Evolutionary conservation across 495 filamentous ascomycete genomes (phyloP), one percentile per base, ranked within the genome.

Genomic region (Penicillium argentinense): DNA sequence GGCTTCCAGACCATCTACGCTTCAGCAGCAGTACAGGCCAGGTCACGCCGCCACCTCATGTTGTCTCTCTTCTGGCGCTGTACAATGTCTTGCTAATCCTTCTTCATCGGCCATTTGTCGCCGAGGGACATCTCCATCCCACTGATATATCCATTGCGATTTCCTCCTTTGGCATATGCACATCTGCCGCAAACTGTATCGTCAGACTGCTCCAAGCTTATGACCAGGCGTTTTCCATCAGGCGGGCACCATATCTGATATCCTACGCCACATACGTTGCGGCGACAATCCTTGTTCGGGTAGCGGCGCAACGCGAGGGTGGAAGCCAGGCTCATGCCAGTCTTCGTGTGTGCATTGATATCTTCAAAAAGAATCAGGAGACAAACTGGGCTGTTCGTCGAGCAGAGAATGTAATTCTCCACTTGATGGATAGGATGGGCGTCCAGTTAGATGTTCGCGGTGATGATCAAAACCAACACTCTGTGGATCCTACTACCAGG

Each of bases 241-340:
- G 45, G 28, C 33, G 49, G 5, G 62, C 62, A 0, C 67, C 69
- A 4, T 71, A 69, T 48, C 47, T 71, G 11, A 63, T 71, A 2
- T 67, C 63, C 14, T 71, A 71, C 46, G 65, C 69, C 2, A 69
- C 66, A 1, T 72, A 71, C 41, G 62, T 68, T 8, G 57, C 54
- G 12, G 67, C 57, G 9, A 72, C 63, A 0, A 68, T 72, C 14
- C 58, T 57, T 25, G 65, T 70, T 12, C 61, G 67, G 14, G 62
- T 68, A 5, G 66, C 62, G 1, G 62, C 69, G 3, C 66, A 71
- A 30, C 50, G 51, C 12, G 51, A 52, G 30, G 54, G 42, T 0
- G 59, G 56, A 3, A 66, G 61, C 32, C 53, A 56, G 41, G 62
- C 64, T 3, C 57, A 67, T 51, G 28, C 49, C 2, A 56, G 44